phyloP scores from a whole-genome alignment of 805 yeast genomes.

The Candida tammaniensis region DNA sequence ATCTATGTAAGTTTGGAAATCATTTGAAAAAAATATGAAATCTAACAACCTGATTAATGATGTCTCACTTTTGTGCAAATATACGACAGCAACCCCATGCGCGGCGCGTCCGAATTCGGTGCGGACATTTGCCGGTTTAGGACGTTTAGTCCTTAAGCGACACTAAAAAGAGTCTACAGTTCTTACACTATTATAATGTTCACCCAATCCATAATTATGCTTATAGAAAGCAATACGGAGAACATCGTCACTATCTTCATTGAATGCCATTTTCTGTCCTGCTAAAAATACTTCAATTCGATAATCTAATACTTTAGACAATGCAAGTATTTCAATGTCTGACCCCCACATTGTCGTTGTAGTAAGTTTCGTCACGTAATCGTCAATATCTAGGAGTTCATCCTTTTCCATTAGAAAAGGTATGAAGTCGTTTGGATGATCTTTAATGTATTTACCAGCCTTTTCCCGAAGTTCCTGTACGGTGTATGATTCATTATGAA shows the following conservation, averaged over 20 bases:
- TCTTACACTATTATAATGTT: conserved; percentile 77
- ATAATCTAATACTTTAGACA: conserved; percentile 66
- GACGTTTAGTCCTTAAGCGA: no score
- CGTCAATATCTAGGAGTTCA: conserved; percentile 60
- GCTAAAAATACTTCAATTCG: conserved; percentile 77
- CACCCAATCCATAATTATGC: conserved; percentile 87
- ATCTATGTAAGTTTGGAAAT: no score
- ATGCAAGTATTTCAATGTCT: conserved; percentile 84
- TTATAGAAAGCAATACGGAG: conserved; percentile 77
- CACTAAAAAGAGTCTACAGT: not conserved
- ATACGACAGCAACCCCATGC: no score
- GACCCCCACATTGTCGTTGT: conserved; percentile 96
- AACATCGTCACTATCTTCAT: conserved; percentile 51
- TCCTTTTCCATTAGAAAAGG: conserved; percentile 82
- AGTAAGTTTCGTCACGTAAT: conserved; percentile 66
- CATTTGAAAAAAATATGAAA: no score
- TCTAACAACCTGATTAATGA: no score
- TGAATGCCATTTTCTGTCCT: conserved; percentile 64
- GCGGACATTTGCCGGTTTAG: no score
- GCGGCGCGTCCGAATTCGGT: no score
- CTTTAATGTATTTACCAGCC: conserved; percentile 66
- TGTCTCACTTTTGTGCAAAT: no score
- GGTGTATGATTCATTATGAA: conserved; percentile 30
- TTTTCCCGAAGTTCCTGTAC: conserved; percentile 56
- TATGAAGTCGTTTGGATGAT: conserved; percentile 63